phyloP scores from a whole-genome alignment of 202 grass and related monocot genomes.

The Schoenoplectus triqueter region DNA sequence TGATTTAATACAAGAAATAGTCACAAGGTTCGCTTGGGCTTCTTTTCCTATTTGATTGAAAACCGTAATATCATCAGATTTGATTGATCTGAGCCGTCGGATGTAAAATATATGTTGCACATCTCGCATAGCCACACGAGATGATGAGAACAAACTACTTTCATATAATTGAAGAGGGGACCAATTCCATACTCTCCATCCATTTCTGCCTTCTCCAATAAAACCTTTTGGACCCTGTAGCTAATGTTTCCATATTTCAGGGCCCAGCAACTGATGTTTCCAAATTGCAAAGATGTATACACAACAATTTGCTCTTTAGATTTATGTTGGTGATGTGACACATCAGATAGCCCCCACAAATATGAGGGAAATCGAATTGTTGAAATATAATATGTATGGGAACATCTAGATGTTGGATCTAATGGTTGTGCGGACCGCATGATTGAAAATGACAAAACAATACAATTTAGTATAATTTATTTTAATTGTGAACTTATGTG shows the following conservation, averaged over 20 bases:
- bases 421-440: no score
- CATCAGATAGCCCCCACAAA: constrained; percentile 10
- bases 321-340: constrained; percentile 18
- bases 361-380: not conserved
- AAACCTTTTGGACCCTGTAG: not conserved
- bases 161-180: not conserved
- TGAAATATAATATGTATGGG: not conserved
- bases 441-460: no score
- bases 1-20: no score
- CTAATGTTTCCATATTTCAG: no score
- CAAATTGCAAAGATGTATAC: constrained; percentile 17
- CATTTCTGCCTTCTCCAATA: not conserved
- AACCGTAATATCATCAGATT: not conserved
- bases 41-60: not conserved
- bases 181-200: not conserved
- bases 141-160: not conserved
- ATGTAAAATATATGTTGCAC: not conserved
- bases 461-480: no score
- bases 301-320: not conserved
- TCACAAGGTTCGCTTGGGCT: no score
- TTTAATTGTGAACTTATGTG: no score
- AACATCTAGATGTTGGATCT: no score
- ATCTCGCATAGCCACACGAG: not conserved
- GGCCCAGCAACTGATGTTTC: not conserved
- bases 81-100: not conserved